Percentiles rank a stretch among this genome's conserved stretches.
These are phyloP conservation scores for Puccinia polysora DNA, from an alignment of 1,284 basidiomycete species.

Conservation along the genomic window DNA sequence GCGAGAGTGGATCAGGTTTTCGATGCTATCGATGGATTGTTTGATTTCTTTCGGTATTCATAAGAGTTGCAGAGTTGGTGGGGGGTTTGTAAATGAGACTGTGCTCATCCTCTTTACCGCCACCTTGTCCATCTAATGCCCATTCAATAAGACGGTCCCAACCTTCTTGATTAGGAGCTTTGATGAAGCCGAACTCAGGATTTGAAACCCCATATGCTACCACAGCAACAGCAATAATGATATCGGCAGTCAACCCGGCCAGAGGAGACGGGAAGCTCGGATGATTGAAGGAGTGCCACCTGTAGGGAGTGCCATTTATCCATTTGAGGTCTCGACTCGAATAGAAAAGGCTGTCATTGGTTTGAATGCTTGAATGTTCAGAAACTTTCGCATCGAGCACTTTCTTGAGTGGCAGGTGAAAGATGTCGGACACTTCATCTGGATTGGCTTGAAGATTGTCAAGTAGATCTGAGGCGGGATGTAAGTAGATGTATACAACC, in stretches of 20 bases:
- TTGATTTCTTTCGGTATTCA: too few relatives aligned
- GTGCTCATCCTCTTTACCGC: conserved; percentile 6
- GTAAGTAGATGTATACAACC: background rate
- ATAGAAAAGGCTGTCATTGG: background rate
- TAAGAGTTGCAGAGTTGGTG: background rate
- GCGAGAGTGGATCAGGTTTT: too few relatives aligned
- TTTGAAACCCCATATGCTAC: background rate
- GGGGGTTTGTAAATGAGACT: background rate
- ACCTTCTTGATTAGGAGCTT: conserved; percentile 14
- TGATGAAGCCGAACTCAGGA: background rate
- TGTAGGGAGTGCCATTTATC: conserved; percentile 26
- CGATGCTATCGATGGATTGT: too few relatives aligned
- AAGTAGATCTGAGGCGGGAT: background rate
- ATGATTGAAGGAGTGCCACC: conserved; percentile 20
- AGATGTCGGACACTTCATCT: conserved; percentile 31
- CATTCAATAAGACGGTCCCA: conserved; percentile 24
- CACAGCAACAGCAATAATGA: conserved; percentile 1
- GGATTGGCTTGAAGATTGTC: conserved; percentile 14
- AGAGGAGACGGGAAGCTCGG: conserved; percentile 3
- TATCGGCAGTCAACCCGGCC: conserved; percentile 37
- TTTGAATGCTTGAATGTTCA: background rate
- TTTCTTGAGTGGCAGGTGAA: conserved; percentile 17
- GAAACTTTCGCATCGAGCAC: background rate
- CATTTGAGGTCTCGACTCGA: conserved; percentile 20
- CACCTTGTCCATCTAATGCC: conserved; percentile 14